A percentile compares a stretch with the other conserved stretches of the same genome.
These are phyloP conservation scores for Cytospora mali DNA, from an alignment of 2,329 filamentous ascomycete species.

Conservation along the genomic window DNA sequence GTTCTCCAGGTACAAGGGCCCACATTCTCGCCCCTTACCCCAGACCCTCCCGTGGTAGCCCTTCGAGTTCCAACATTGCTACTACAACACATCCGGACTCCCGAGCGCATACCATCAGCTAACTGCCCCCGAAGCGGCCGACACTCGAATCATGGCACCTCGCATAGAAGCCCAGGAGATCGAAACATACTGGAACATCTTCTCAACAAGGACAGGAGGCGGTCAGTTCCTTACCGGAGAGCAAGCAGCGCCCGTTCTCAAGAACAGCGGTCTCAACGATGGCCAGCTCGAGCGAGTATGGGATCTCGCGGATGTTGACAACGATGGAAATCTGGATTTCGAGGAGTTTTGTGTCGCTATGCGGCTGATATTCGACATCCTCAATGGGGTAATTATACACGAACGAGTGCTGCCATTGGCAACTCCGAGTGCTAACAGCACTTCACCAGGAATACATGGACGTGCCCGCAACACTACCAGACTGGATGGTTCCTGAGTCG, in stretches of 20 bases:
- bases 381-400: constrained; percentile 77
- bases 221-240: constrained; percentile 63
- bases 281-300: constrained; percentile 93
- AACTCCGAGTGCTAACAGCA: constrained; percentile 7
- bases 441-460: constrained; percentile 77
- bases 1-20: background rate
- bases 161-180: constrained; percentile 65
- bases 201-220: constrained; percentile 60
- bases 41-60: background rate
- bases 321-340: constrained; percentile 96
- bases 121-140: background rate
- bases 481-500: constrained; percentile 96
- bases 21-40: background rate
- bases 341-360: constrained; percentile 99
- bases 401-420: background rate
- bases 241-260: constrained; percentile 63
- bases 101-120: constrained; percentile 12
- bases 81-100: background rate
- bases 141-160: constrained; percentile 52
- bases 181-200: constrained; percentile 69
- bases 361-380: constrained; percentile 94
- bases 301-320: constrained; percentile 96
- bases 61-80: background rate
- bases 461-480: constrained; percentile 82
- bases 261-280: constrained; percentile 64